Conservation (phyloP, 208 protist genomes). For the Acanthamoeba healyi region DNA sequence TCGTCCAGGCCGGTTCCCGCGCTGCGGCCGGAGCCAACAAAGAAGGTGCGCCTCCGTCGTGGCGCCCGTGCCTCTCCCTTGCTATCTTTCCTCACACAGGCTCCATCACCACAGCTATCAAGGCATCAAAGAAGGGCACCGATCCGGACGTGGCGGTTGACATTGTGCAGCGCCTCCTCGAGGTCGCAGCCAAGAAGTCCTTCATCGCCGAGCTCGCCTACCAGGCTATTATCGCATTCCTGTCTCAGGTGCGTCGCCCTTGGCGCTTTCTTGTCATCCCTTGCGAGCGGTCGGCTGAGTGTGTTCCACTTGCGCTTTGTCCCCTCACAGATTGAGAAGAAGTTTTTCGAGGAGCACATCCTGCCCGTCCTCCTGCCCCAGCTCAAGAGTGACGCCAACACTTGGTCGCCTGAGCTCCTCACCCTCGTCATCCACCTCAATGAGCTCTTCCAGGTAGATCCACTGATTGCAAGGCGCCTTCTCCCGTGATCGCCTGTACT, state of each 20-base stretch:
- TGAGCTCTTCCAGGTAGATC: slow-evolving; percentile 34
- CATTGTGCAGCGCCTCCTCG: slow-evolving; percentile 12
- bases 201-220: slow-evolving; percentile 58
- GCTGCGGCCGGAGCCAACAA: neutral
- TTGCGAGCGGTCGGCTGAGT: neutral
- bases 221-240: slow-evolving; percentile 42
- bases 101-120: neutral
- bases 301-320: neutral
- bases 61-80: too few species aligned
- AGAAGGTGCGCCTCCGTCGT: too few species aligned
- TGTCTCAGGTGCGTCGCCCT: slow-evolving; percentile 15
- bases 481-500: too few species aligned
- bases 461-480: too few species aligned
- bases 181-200: slow-evolving; percentile 68
- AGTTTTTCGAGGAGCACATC: slow-evolving; percentile 72
- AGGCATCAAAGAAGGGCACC: neutral
- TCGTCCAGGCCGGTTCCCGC: slow-evolving; percentile 57
- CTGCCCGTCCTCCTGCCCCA: slow-evolving; percentile 35
- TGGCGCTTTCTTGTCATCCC: neutral
- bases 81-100: too few species aligned
- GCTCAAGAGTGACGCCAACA: slow-evolving; percentile 25
- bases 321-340: slow-evolving; percentile 59
- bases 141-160: neutral
- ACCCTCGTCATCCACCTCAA: slow-evolving; percentile 55
- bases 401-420: slow-evolving; percentile 57